phyloP scores from a whole-genome alignment of 495 filamentous ascomycete genomes.

The Penicillium pancosmium region DNA sequence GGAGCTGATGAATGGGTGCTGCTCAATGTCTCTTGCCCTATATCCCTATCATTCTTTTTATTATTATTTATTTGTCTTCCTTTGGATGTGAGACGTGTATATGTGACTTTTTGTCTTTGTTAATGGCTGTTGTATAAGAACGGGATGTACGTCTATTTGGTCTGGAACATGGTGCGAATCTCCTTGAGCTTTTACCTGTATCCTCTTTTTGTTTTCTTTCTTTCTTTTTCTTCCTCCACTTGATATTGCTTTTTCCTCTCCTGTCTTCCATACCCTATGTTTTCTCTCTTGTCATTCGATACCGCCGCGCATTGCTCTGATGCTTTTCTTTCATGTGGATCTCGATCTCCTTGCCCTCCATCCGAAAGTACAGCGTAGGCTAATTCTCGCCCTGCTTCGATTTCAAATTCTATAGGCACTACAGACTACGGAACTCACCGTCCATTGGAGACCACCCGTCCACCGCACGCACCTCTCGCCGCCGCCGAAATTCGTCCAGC shows the following conservation, averaged over 20 bases:
- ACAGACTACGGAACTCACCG: constrained; percentile 36
- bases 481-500: constrained; percentile 67
- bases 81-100: constrained; percentile 21
- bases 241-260: constrained; percentile 15
- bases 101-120: constrained; percentile 17
- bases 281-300: constrained; percentile 24
- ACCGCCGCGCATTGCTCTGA: constrained; percentile 25
- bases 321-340: constrained; percentile 22
- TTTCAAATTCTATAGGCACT: constrained; percentile 37
- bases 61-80: neutral
- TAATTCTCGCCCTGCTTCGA: constrained; percentile 34
- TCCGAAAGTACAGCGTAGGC: constrained; percentile 45
- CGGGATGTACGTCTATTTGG: constrained; percentile 15
- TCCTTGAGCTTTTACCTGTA: constrained; percentile 23
- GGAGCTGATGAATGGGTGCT: constrained; percentile 14
- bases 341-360: constrained; percentile 18
- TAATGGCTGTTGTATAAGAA: constrained; percentile 18
- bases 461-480: constrained; percentile 24
- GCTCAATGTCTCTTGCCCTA: neutral
- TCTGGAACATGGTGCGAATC: constrained; percentile 24
- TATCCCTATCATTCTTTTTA: neutral
- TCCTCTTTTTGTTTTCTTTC: constrained; percentile 36
- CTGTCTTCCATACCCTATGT: constrained; percentile 30
- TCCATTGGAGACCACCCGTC: constrained; percentile 26
- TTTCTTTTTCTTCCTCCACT: constrained; percentile 18